Percentiles rank a stretch among this genome's conserved stretches.
Evolutionary conservation across 1,284 basidiomycete species (phyloP).

Genomic region (Caloboletus inedulis): DNA sequence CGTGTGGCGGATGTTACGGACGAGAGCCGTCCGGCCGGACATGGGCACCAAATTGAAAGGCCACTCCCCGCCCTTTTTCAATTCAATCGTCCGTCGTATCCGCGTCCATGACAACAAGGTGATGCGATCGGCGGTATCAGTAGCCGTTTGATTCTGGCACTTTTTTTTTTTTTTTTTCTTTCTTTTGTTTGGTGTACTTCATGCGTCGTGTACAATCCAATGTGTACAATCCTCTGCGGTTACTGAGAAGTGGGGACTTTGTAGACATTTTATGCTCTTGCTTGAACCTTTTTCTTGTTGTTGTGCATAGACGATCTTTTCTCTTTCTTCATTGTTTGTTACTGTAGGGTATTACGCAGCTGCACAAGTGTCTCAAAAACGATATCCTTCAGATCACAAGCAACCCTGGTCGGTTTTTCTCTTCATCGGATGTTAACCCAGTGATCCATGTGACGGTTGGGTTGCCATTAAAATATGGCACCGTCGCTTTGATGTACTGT

Average conservation of each 20-base stretch:
- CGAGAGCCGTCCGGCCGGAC: background rate
- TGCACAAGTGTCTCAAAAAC: slow-evolving; percentile 7
- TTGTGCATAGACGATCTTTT: slow-evolving; percentile 11
- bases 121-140: background rate
- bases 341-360: slow-evolving; percentile 7
- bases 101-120: background rate
- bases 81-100: background rate
- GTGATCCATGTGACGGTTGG: too few relatives aligned
- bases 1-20: background rate
- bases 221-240: slow-evolving; percentile 12
- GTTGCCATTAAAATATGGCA: too few relatives aligned
- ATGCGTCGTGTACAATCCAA: background rate
- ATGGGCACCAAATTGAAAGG: background rate
- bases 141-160: background rate
- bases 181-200: background rate
- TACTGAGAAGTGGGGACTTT: slow-evolving; percentile 19
- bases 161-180: background rate
- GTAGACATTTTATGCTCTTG: slow-evolving; percentile 7
- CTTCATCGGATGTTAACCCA: too few relatives aligned
- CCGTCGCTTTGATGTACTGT: too few relatives aligned
- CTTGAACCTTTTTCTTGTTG: background rate
- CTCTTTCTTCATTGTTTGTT: background rate
- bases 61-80: too few relatives aligned
- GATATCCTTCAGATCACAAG: too few relatives aligned
- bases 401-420: background rate